These are phyloP conservation scores for Teunomyces cretensis DNA, from an alignment of 805 yeast species.

Conservation along the genomic window DNA sequence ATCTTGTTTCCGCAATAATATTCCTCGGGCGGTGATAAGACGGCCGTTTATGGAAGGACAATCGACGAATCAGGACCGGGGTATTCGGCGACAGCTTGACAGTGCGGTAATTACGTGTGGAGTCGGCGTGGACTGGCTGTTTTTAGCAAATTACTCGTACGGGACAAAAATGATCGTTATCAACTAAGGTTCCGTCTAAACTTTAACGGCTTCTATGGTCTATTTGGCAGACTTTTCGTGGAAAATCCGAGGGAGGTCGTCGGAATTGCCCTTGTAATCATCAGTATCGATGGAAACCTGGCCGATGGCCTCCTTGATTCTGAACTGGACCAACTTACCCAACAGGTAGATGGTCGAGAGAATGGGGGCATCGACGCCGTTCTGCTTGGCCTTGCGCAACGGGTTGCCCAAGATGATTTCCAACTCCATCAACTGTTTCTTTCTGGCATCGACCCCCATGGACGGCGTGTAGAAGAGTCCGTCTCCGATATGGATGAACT, in stretches of 20 bases:
- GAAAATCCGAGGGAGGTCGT: constrained; percentile 19
- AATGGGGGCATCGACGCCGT: constrained; percentile 53
- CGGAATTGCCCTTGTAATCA: constrained; percentile 19
- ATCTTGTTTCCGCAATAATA: too few species aligned
- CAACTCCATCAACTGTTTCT: constrained; percentile 37
- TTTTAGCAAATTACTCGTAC: too few species aligned
- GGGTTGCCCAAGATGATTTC: constrained; percentile 44
- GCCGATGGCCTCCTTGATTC: constrained; percentile 58
- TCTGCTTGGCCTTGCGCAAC: constrained; percentile 35
- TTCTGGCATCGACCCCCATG: constrained; percentile 39
- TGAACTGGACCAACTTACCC: constrained; percentile 60
- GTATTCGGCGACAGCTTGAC: too few species aligned
- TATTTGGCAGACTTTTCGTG: constrained; percentile 7
- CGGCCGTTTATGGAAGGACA: too few species aligned
- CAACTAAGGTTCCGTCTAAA: not conserved
- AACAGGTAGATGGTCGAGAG: constrained; percentile 58
- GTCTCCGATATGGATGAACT: constrained; percentile 51
- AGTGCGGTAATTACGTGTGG: too few species aligned
- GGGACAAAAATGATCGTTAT: too few species aligned
- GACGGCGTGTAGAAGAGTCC: constrained; percentile 43
- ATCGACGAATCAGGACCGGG: too few species aligned
- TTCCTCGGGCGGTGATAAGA: too few species aligned
- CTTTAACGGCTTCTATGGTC: not conserved
- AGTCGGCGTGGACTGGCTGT: too few species aligned
- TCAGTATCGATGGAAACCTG: constrained; percentile 24